phyloP scores from a whole-genome alignment of 2,329 filamentous ascomycete species.

The Hymenoscyphus repandus region DNA sequence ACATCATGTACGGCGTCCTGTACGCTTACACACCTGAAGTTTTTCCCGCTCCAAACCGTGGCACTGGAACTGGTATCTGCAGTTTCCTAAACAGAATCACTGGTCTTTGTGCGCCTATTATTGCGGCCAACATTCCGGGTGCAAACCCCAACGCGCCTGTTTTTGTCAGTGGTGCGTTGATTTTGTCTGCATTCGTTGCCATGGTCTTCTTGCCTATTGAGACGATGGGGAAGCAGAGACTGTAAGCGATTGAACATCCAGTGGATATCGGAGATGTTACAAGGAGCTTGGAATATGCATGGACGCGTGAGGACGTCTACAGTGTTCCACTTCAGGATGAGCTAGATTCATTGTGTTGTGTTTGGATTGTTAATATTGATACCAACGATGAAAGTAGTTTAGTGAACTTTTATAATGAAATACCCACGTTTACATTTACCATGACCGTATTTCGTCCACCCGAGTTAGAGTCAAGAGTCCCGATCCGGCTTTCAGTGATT shows the following conservation, averaged over 20 bases:
- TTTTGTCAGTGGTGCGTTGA: conserved; percentile 51
- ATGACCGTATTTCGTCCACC: no score
- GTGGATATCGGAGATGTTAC: neutral
- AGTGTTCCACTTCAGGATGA: no score
- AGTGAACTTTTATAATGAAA: no score
- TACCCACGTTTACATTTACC: no score
- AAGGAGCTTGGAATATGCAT: no score
- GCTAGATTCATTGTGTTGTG: no score
- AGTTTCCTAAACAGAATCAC: conserved; percentile 65
- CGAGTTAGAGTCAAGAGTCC: no score
- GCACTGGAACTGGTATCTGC: conserved; percentile 67
- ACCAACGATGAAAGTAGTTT: no score
- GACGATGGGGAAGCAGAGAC: conserved; percentile 52
- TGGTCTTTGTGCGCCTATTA: conserved; percentile 62
- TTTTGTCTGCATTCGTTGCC: conserved; percentile 53
- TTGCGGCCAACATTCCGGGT: conserved; percentile 48
- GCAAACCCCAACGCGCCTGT: conserved; percentile 50
- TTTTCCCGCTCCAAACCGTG: conserved; percentile 66
- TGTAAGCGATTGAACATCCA: conserved; percentile 37
- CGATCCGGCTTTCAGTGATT: no score
- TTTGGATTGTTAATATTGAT: no score
- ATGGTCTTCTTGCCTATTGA: conserved; percentile 60
- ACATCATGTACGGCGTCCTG: conserved; percentile 72
- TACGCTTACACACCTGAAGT: conserved; percentile 75
- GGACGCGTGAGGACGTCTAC: no score